Percentiles rank a stretch among this genome's conserved stretches.
Evolutionary conservation across 2,329 filamentous ascomycete genomes (phyloP).

Genomic region (Hyphodiscus sp.): DNA sequence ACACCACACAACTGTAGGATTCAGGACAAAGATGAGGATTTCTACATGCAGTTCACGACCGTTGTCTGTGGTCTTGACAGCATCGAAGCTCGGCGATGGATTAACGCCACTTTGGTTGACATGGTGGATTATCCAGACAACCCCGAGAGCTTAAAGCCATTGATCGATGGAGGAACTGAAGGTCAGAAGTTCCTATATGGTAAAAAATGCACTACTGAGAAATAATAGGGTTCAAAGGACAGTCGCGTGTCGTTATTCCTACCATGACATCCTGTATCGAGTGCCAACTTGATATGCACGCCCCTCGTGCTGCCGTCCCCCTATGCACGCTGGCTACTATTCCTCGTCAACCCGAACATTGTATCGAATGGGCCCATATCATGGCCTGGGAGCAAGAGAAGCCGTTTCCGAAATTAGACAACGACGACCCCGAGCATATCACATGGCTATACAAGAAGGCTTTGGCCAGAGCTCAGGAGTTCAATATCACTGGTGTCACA

Average conservation of each 20-base stretch:
- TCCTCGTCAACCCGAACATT: conserved; percentile 93
- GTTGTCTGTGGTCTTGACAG: conserved; percentile 93
- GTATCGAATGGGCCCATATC: conserved; percentile 97
- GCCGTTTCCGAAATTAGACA: conserved; percentile 81
- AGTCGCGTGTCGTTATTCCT: conserved; percentile 85
- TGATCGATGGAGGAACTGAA: conserved; percentile 96
- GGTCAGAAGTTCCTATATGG: conserved; percentile 36
- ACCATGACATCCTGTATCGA: conserved; percentile 95
- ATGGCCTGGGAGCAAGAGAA: conserved; percentile 92
- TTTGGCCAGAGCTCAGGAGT: conserved; percentile 73
- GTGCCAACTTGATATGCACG: conserved; percentile 97
- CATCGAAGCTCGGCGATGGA: conserved; percentile 97
- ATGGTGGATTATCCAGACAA: conserved; percentile 76
- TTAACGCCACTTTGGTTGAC: conserved; percentile 85
- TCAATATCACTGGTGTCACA: conserved; percentile 85
- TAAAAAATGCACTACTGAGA: background rate
- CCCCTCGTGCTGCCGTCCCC: conserved; percentile 91
- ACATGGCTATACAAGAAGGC: conserved; percentile 93
- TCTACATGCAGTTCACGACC: conserved; percentile 95
- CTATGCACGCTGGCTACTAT: conserved; percentile 96
- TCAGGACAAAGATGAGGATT: conserved; percentile 92
- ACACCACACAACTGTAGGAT: conserved; percentile 92
- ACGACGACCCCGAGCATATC: conserved; percentile 93
- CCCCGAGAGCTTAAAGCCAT: conserved; percentile 79
- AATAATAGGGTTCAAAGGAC: conserved; percentile 79